Conservation (phyloP, 345 rosid genomes). For the Pugionium dolabratum region DNA sequence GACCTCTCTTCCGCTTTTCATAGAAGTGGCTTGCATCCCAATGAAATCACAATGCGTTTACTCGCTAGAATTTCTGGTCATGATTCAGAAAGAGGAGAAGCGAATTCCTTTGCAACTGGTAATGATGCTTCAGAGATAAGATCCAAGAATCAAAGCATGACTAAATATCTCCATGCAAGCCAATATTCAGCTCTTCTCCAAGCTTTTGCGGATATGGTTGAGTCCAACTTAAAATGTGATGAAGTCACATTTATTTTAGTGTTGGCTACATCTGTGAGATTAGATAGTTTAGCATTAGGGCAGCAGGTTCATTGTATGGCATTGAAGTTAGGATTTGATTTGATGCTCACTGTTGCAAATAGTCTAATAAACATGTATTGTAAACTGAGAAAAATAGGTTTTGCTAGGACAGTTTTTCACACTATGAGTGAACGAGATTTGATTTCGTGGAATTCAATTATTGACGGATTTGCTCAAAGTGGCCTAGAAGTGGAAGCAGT, state of each 20-base stretch:
- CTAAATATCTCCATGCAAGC: slow-evolving; percentile 41
- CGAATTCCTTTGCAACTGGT: slow-evolving; percentile 21
- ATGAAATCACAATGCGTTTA: slow-evolving; percentile 41
- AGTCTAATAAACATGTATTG: slow-evolving; percentile 59
- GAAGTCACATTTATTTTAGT: slow-evolving; percentile 50
- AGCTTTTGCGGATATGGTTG: slow-evolving; percentile 51
- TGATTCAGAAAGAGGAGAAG: slow-evolving; percentile 37
- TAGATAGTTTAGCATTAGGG: slow-evolving; percentile 43
- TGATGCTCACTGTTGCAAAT: slow-evolving; percentile 48
- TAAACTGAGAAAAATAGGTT: slow-evolving; percentile 42
- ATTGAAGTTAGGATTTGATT: slow-evolving; percentile 51
- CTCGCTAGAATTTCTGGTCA: slow-evolving; percentile 41
- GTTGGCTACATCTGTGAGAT: slow-evolving; percentile 48
- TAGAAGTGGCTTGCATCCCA: slow-evolving; percentile 47
- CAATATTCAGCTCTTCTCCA: slow-evolving; percentile 40
- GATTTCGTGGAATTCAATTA: slow-evolving; percentile 66
- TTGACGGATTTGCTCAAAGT: slow-evolving; percentile 46
- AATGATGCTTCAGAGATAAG: slow-evolving; percentile 31
- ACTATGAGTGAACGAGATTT: slow-evolving; percentile 55
- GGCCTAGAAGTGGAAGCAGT: slow-evolving; percentile 50
- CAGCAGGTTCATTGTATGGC: slow-evolving; percentile 51
- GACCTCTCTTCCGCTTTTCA: slow-evolving; percentile 42
- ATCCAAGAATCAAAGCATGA: slow-evolving; percentile 49
- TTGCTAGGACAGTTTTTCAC: slow-evolving; percentile 43
- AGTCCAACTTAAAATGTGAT: slow-evolving; percentile 48